Conservation (phyloP, 768 basidiomycete species). For the Boletus reticuloceps region DNA sequence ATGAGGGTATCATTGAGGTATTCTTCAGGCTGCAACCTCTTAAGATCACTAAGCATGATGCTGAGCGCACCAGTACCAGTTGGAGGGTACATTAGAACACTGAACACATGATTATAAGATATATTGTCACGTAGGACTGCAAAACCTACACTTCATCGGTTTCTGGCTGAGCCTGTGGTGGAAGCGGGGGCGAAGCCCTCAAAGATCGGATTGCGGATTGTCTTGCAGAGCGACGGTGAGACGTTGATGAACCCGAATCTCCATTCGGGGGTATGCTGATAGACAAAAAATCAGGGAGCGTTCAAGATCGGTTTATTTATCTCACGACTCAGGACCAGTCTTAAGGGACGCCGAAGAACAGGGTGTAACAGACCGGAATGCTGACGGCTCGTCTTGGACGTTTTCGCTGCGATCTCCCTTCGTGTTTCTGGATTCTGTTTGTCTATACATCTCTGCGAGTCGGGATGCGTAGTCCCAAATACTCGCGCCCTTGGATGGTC, state of each 20-base stretch:
- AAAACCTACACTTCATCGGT: constrained; percentile 62
- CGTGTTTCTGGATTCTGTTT: background rate
- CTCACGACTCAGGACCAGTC: constrained; percentile 17
- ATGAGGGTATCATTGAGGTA: constrained; percentile 96
- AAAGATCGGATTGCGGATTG: constrained; percentile 26
- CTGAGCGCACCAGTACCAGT: constrained; percentile 72
- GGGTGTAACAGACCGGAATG: constrained; percentile 16
- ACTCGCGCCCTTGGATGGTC: constrained; percentile 9
- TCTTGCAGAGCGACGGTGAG: constrained; percentile 37
- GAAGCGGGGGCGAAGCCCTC: constrained; percentile 28
- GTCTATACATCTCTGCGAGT: constrained; percentile 16
- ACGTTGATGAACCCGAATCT: constrained; percentile 1
- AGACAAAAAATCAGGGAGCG: background rate
- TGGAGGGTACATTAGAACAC: constrained; percentile 76
- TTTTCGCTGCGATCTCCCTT: background rate
- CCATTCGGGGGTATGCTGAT: constrained; percentile 11
- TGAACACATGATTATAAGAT: constrained; percentile 28
- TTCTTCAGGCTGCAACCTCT: constrained; percentile 72
- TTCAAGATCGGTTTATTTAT: background rate
- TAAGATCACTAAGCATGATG: constrained; percentile 75
- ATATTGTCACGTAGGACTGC: background rate
- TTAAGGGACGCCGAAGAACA: constrained; percentile 17
- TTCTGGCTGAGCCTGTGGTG: constrained; percentile 34
- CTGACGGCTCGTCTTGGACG: background rate
- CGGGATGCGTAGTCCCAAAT: constrained; percentile 15